Conservation (phyloP, 192 early-diverging fungal species). For the Podila horticola region DNA sequence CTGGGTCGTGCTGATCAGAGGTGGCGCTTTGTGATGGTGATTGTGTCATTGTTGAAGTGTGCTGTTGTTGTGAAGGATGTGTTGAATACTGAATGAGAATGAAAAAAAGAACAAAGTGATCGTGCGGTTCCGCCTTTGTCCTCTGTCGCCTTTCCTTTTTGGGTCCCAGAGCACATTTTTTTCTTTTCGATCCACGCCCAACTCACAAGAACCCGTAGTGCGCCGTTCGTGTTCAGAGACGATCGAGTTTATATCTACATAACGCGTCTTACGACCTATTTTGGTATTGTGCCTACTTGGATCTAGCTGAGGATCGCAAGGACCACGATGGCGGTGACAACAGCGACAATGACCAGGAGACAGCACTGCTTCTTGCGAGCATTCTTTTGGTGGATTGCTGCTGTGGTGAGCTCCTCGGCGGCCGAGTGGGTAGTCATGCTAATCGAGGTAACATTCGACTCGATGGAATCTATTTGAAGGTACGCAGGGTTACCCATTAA, state of each 20-base stretch:
- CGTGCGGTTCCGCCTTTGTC: neutral
- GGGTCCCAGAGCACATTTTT: no score
- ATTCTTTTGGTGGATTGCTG: slow-evolving; percentile 80
- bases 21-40: slow-evolving; percentile 2
- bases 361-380: slow-evolving; percentile 88
- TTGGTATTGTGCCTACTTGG: neutral
- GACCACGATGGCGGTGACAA: slow-evolving; percentile 61
- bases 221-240: no score
- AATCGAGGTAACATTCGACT: slow-evolving; percentile 91
- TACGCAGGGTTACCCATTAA: neutral
- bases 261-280: neutral
- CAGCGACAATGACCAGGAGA: slow-evolving; percentile 77
- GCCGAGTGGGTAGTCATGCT: slow-evolving; percentile 83
- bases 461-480: slow-evolving; percentile 85
- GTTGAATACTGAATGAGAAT: neutral
- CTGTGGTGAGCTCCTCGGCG: slow-evolving; percentile 81
- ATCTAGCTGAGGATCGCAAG: slow-evolving; percentile 37
- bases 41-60: neutral
- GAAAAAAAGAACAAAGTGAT: neutral
- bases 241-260: neutral
- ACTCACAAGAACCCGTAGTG: no score
- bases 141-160: no score
- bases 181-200: no score
- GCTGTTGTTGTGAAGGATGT: neutral
- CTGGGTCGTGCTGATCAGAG: slow-evolving; percentile 25